These are phyloP conservation scores for Achaetomium macrosporum DNA, from an alignment of 2,329 filamentous ascomycete species.

Conservation along the genomic window DNA sequence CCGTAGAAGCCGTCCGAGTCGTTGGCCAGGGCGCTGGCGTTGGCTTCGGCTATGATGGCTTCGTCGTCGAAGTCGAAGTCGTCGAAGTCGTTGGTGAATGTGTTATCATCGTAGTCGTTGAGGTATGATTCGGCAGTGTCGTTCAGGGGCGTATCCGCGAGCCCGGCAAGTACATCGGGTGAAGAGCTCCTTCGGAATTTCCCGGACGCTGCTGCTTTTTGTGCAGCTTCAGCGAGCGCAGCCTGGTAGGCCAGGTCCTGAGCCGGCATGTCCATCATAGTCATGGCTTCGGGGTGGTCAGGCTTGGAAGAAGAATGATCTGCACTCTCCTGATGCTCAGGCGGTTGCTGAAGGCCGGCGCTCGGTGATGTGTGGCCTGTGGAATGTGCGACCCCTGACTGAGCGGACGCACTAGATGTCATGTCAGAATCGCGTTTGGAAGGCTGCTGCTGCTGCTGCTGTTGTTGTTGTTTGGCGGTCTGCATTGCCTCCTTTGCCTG, in stretches of 20 bases:
- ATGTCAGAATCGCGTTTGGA: constrained; percentile 43
- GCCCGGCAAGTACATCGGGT: constrained; percentile 24
- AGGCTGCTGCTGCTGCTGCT: constrained; percentile 26
- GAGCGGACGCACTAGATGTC: constrained; percentile 40
- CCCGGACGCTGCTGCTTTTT: constrained; percentile 67
- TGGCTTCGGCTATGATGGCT: constrained; percentile 88
- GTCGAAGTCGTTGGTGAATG: constrained; percentile 46
- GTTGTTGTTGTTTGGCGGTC: constrained; percentile 25
- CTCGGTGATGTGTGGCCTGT: constrained; percentile 50
- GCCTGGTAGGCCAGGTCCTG: constrained; percentile 63
- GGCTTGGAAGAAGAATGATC: constrained; percentile 8
- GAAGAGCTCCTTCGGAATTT: constrained; percentile 62
- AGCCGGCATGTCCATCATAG: constrained; percentile 23
- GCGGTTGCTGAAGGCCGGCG: constrained; percentile 27
- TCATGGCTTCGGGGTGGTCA: not conserved
- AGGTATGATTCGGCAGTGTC: constrained; percentile 22
- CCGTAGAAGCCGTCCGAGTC: constrained; percentile 94
- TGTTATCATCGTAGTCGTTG: constrained; percentile 53
- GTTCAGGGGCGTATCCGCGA: constrained; percentile 22
- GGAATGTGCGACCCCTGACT: constrained; percentile 40
- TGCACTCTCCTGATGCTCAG: constrained; percentile 10
- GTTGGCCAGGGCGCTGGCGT: constrained; percentile 85
- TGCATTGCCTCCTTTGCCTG: constrained; percentile 42
- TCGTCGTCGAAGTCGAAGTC: constrained; percentile 74
- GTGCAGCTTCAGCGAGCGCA: constrained; percentile 75